These are phyloP conservation scores for Hymenoscyphus linearis DNA, from an alignment of 2,329 filamentous ascomycete genomes.

Conservation along the genomic window DNA sequence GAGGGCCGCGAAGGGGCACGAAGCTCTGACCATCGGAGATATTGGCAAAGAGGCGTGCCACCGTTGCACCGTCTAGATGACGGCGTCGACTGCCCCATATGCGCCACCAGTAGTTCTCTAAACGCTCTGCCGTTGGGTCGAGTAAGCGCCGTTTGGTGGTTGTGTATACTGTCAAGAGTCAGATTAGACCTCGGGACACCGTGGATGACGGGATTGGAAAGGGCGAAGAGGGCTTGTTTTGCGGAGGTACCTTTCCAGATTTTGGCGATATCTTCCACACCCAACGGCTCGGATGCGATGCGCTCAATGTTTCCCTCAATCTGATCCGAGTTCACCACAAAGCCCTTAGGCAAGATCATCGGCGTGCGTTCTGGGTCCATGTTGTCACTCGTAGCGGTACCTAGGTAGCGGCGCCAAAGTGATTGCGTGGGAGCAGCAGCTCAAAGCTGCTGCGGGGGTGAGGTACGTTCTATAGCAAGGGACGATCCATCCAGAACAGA, in stretches of 20 bases:
- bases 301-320: constrained; percentile 47
- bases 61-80: constrained; percentile 45
- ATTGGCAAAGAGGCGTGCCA: constrained; percentile 52
- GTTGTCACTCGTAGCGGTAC: too few relatives aligned
- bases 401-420: constrained; percentile 16
- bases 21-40: constrained; percentile 54
- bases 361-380: constrained; percentile 9
- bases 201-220: not conserved
- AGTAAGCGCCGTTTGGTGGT: constrained; percentile 52
- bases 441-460: constrained; percentile 27
- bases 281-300: constrained; percentile 34
- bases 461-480: constrained; percentile 9
- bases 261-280: constrained; percentile 46
- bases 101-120: constrained; percentile 64
- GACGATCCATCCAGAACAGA: constrained; percentile 20
- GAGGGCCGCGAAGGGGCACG: constrained; percentile 49
- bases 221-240: constrained; percentile 2
- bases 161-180: constrained; percentile 47
- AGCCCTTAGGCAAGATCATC: constrained; percentile 51
- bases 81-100: constrained; percentile 50
- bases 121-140: constrained; percentile 56
- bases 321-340: constrained; percentile 48
- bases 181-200: constrained; percentile 13
- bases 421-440: constrained; percentile 22
- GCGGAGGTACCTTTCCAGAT: constrained; percentile 50